Percentiles rank a stretch among this genome's conserved stretches.
phyloP scores from a whole-genome alignment of 1,139 yeast genomes.

The Suhomyces maxii region DNA sequence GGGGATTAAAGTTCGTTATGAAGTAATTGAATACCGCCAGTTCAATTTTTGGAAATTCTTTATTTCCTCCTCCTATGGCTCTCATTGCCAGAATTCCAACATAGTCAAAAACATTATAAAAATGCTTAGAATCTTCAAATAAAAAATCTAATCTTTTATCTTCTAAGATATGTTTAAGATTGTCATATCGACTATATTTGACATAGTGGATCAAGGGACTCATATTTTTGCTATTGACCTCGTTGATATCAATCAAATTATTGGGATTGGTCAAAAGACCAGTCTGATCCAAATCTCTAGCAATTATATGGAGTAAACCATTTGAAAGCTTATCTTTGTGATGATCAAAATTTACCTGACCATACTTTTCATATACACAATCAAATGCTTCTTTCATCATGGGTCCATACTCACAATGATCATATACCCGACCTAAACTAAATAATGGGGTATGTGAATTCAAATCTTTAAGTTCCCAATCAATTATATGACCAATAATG shows the following conservation, averaged over 20 bases:
- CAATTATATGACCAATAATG: slow-evolving; percentile 54
- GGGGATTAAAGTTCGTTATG: slow-evolving; percentile 28
- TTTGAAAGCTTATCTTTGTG: slow-evolving; percentile 78
- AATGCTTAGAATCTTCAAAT: slow-evolving; percentile 41
- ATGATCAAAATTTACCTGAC: slow-evolving; percentile 44
- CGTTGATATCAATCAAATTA: slow-evolving; percentile 57
- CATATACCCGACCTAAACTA: slow-evolving; percentile 77
- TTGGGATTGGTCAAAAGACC: slow-evolving; percentile 30
- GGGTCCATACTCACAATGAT: slow-evolving; percentile 60
- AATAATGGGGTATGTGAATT: slow-evolving; percentile 80
- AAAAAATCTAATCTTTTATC: slow-evolving; percentile 48
- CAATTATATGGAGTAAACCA: slow-evolving; percentile 69
- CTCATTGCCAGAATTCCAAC: slow-evolving; percentile 37
- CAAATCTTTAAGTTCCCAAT: slow-evolving; percentile 71
- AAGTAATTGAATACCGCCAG: slow-evolving; percentile 42
- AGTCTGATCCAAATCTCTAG: slow-evolving; percentile 44
- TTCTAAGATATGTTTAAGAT: slow-evolving; percentile 47
- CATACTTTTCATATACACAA: slow-evolving; percentile 46
- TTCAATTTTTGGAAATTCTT: slow-evolving; percentile 44
- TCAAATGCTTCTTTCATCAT: slow-evolving; percentile 51
- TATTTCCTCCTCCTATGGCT: slow-evolving; percentile 28
- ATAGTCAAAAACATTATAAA: slow-evolving; percentile 47
- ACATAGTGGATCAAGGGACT: slow-evolving; percentile 74
- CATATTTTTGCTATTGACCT: slow-evolving; percentile 55
- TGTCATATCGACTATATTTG: slow-evolving; percentile 66